These are phyloP conservation scores for Thymus mandschuricus DNA, from an alignment of 257 asterid genomes.

Conservation along the genomic window DNA sequence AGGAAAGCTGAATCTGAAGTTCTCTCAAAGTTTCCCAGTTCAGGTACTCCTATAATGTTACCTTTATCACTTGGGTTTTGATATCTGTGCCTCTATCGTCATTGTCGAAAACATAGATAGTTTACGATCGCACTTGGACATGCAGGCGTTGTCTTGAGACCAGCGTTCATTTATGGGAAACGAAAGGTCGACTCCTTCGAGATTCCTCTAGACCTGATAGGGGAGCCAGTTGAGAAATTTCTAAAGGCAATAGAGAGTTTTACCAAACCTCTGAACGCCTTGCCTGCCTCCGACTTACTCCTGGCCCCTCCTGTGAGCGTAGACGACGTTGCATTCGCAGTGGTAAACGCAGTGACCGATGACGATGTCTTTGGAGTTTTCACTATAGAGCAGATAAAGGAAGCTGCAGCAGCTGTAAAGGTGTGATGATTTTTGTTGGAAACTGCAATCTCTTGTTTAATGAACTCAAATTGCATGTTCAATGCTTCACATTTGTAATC, in stretches of 20 bases:
- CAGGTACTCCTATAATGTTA: conserved; percentile 51
- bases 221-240: conserved; percentile 79
- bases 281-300: conserved; percentile 88
- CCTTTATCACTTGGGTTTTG: background rate
- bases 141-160: conserved; percentile 89
- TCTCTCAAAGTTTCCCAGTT: conserved; percentile 78
- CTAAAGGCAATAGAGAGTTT: conserved; percentile 61
- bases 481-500: background rate
- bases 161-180: conserved; percentile 91
- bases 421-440: conserved; percentile 17
- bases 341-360: conserved; percentile 64
- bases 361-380: conserved; percentile 87
- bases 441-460: background rate
- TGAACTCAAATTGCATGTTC: conserved; percentile 4
- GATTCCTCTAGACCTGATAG: conserved; percentile 87
- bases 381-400: conserved; percentile 92
- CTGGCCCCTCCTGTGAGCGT: conserved; percentile 94
- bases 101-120: background rate
- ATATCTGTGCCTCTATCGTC: no score
- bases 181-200: conserved; percentile 80
- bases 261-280: conserved; percentile 76
- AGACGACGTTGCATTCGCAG: conserved; percentile 86
- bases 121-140: conserved; percentile 9
- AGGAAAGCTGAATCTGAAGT: conserved; percentile 98
- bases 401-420: conserved; percentile 70